Conservation (phyloP, 176 grass and related monocot species). For the Coix lacrymajobi region DNA sequence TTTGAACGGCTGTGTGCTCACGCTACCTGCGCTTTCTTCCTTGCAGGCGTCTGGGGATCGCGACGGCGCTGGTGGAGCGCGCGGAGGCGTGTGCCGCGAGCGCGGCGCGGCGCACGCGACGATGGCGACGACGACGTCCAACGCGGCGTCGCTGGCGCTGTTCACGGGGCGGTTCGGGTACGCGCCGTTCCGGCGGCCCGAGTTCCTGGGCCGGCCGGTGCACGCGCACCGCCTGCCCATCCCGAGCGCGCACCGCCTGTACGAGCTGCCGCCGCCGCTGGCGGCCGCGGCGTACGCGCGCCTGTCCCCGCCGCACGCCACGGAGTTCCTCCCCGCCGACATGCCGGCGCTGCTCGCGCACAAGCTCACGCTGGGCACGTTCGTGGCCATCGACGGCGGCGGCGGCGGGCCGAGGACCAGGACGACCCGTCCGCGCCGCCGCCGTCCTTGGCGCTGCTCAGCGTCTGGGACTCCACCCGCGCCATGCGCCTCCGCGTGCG, state of each 20-base stretch:
- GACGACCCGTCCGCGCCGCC: background rate
- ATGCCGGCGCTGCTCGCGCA: conserved; percentile 54
- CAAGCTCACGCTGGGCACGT: conserved; percentile 64
- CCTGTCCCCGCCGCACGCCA: conserved; percentile 25
- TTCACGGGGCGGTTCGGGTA: conserved; percentile 63
- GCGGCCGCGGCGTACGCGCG: conserved; percentile 37
- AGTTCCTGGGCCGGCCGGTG: conserved; percentile 54
- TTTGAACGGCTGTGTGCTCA: background rate
- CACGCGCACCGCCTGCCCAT: conserved; percentile 40
- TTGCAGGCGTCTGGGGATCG: conserved; percentile 57
- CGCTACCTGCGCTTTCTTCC: background rate
- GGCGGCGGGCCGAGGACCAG: background rate
- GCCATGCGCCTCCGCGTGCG: conserved; percentile 37
- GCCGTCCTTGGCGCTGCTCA: conserved; percentile 53
- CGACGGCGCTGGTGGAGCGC: conserved; percentile 36
- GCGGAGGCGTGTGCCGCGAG: conserved; percentile 45
- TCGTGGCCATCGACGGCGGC: conserved; percentile 56
- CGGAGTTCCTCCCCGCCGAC: conserved; percentile 74
- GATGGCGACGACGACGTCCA: conserved; percentile 58
- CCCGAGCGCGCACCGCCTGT: conserved; percentile 14
- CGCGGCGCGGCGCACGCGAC: conserved; percentile 45
- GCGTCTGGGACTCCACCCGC: conserved; percentile 62
- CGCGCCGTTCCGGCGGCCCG: conserved; percentile 47
- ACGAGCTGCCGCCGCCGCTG: conserved; percentile 30
- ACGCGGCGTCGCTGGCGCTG: conserved; percentile 63